Evolutionary conservation across 768 basidiomycete species (phyloP), one percentile per base, ranked within the genome.

Genomic region (Auriscalpium microsporum): DNA sequence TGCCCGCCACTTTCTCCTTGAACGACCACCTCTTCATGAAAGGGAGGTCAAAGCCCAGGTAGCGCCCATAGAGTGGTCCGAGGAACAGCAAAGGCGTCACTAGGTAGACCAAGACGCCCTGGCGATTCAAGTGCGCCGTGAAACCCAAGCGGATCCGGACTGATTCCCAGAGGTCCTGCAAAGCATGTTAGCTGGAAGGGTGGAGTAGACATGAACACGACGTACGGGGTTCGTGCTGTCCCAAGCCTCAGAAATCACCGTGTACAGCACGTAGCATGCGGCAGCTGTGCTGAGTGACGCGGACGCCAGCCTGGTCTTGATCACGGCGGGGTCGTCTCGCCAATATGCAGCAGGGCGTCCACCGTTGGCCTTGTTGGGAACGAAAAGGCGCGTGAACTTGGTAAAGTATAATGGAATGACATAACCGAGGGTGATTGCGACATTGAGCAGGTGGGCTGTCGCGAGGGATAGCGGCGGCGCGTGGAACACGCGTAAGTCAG

Each of bases 251-350:
- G 66, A 72, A 54, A 82, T 59, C 49, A 84, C 58, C 60, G 64
- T 58, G 45, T 73, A 77, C 8, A 93, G 76, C 1, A 75, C 67
- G 6, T 66, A 62, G 46, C 86, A 80, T 61, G 83, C 84, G 1
- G 78, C 56, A 0, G 79, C 44, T 1, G 89, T 90, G 45, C 86
- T 84, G 28, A 79, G 45, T 23, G 73, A 72, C 5, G 86, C 93
- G 4, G 87, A 86, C 14, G 75, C 64, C 52, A 96, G 71, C 19
- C 95, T 77, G 6, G 87, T 84, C n/a, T 78, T 75, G 57, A 98
- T 93, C 6, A 95, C 89, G 40, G 78, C 78, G 1, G 93, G 86
- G 64, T 95, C 87, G 65, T 97, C 87, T 58, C 94, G 77, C 80
- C 81, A 84, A 19, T 78, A 72, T 54, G 82, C 80, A 45, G 75